phyloP scores from a whole-genome alignment of 139 green algal genomes.

The Coccomyxa sp. region DNA sequence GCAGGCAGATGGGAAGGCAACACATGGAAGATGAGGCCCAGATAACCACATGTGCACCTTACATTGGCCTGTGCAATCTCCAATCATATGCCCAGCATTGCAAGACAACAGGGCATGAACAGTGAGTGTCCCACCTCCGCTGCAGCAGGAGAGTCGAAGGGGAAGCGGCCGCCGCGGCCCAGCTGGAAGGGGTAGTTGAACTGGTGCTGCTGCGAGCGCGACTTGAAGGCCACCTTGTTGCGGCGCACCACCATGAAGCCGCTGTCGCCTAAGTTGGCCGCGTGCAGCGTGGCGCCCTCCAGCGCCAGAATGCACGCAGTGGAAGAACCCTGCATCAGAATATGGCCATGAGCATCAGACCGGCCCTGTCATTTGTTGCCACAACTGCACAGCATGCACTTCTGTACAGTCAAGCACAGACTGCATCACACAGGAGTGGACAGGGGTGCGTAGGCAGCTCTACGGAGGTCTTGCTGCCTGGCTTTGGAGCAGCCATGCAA shows the following conservation, averaged over 20 bases:
- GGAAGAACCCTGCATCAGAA: conserved; percentile 49
- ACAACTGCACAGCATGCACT: not conserved
- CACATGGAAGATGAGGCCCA: no score
- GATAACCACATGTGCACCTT: no score
- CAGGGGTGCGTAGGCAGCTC: not conserved
- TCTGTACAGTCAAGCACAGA: not conserved
- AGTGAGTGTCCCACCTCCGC: conserved; percentile 31
- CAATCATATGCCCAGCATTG: no score
- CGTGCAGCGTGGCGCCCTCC: conserved; percentile 55
- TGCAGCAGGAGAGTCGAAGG: conserved; percentile 47
- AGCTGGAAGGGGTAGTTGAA: conserved; percentile 99
- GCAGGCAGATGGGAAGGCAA: no score
- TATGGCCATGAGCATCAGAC: not conserved
- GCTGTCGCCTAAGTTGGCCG: conserved; percentile 85
- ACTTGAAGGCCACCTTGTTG: conserved; percentile 68
- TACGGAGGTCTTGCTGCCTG: not conserved
- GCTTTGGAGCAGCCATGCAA: not conserved
- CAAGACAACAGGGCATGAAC: not conserved
- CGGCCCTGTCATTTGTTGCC: not conserved
- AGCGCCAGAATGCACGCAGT: conserved; percentile 83
- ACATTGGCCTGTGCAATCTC: no score
- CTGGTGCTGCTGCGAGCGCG: conserved; percentile 89
- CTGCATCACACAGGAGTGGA: not conserved
- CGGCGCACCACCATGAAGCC: conserved; percentile 56
- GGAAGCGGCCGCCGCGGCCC: conserved; percentile 37